Evolutionary conservation across 495 filamentous ascomycete species (phyloP).

Genomic region (Immersiella caudata): DNA sequence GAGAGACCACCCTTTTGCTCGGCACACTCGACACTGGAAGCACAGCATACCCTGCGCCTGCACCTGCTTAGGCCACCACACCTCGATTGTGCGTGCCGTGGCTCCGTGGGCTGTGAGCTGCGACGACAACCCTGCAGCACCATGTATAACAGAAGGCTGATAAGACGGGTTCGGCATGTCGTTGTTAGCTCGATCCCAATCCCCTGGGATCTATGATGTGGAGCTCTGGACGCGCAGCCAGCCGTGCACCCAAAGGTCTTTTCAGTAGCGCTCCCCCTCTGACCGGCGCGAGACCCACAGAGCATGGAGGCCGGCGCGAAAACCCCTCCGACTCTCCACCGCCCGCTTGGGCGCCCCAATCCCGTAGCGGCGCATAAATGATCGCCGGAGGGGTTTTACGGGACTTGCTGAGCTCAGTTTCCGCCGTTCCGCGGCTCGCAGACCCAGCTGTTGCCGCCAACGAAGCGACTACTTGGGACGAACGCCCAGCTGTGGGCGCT

Average conservation of each 20-base stretch:
- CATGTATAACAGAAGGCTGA: constrained; percentile 33
- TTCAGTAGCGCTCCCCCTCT: not conserved
- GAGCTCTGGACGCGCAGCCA: constrained; percentile 21
- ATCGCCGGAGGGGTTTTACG: constrained; percentile 14
- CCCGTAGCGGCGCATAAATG: constrained; percentile 17
- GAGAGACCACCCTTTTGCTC: not conserved
- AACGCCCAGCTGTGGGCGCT: constrained; percentile 19
- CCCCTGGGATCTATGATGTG: constrained; percentile 38
- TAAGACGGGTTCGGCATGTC: constrained; percentile 40
- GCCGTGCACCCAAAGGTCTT: constrained; percentile 12
- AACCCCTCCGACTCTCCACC: constrained; percentile 7
- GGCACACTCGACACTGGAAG: constrained; percentile 3
- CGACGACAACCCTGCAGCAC: constrained; percentile 26
- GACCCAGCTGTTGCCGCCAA: constrained; percentile 20
- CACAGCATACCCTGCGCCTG: constrained; percentile 18
- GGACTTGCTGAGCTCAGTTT: constrained; percentile 3
- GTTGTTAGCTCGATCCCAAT: constrained; percentile 42
- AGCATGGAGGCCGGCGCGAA: constrained; percentile 5
- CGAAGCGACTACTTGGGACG: constrained; percentile 13
- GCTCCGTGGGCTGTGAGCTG: constrained; percentile 1
- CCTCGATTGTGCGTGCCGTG: constrained; percentile 20
- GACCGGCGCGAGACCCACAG: constrained; percentile 13
- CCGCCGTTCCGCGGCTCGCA: constrained; percentile 2
- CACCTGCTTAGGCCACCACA: constrained; percentile 2
- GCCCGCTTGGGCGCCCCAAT: constrained; percentile 13